These are phyloP conservation scores for Hibiscus trionum DNA, from an alignment of 345 rosid genomes.

Conservation along the genomic window DNA sequence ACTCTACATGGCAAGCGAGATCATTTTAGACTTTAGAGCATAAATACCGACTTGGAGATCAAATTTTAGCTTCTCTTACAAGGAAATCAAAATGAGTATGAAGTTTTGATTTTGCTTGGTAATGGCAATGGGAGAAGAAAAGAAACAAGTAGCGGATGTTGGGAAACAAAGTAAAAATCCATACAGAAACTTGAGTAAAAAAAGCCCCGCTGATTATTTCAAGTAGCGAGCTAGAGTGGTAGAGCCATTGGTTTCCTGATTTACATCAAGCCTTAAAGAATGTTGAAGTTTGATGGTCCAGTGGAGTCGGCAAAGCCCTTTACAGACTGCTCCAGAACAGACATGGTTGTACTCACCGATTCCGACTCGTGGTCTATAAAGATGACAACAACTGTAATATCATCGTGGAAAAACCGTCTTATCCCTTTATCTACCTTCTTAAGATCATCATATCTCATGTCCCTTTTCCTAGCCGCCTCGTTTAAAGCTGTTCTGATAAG, in stretches of 20 bases:
- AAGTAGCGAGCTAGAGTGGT: background rate
- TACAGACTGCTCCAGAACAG: constrained; percentile 57
- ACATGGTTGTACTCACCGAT: constrained; percentile 21
- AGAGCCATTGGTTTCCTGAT: constrained; percentile 17
- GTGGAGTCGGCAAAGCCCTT: constrained; percentile 50
- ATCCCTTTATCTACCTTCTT: constrained; percentile 55
- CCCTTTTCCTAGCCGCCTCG: constrained; percentile 65
- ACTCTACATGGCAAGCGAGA: too few species aligned
- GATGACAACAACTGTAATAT: constrained; percentile 79
- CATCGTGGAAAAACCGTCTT: constrained; percentile 73
- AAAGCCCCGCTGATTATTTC: constrained; percentile 8
- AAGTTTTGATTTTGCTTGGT: background rate
- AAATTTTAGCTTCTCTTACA: background rate
- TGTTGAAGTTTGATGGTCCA: constrained; percentile 68
- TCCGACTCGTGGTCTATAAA: constrained; percentile 56
- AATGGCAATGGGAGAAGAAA: background rate
- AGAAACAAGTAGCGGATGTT: background rate
- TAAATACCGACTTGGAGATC: background rate
- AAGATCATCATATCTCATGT: constrained; percentile 59
- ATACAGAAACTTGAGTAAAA: constrained; percentile 6
- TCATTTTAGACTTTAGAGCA: background rate
- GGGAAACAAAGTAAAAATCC: background rate
- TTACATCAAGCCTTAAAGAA: constrained; percentile 32
- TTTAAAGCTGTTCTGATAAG: constrained; percentile 64
- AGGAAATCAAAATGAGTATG: background rate